Percentiles rank a stretch among this genome's conserved stretches.
phyloP scores from a whole-genome alignment of 176 grass and related monocot genomes.

The Thalia dealbata region DNA sequence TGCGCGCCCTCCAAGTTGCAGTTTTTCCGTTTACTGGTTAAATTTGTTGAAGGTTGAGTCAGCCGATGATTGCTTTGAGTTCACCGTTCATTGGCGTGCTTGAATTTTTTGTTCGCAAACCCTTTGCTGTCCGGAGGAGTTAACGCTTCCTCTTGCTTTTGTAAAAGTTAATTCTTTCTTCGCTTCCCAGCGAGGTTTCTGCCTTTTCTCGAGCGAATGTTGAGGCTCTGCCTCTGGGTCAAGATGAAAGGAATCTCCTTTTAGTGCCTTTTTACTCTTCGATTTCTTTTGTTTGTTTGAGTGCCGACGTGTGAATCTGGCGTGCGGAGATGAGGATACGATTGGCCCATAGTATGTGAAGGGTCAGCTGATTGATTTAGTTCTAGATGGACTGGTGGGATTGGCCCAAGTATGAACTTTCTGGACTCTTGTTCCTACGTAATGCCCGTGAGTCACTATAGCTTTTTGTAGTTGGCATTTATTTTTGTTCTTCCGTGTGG shows the following conservation, averaged over 20 bases:
- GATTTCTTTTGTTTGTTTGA: neutral
- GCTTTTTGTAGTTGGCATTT: slow-evolving; percentile 27
- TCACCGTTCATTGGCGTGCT: neutral
- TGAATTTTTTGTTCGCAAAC: neutral
- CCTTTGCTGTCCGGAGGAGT: neutral
- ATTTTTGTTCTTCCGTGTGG: slow-evolving; percentile 12
- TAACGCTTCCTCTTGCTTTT: neutral
- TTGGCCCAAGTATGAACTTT: slow-evolving; percentile 24
- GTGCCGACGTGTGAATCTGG: neutral
- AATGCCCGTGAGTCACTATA: slow-evolving; percentile 39
- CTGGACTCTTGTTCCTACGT: slow-evolving; percentile 17
- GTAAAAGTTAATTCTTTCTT: neutral
- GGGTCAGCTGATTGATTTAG: neutral
- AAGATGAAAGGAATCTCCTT: neutral
- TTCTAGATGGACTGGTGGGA: slow-evolving; percentile 6
- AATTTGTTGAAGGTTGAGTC: neutral
- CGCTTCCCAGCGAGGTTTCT: neutral
- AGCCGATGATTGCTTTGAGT: neutral
- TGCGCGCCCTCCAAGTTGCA: neutral
- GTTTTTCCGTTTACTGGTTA: neutral
- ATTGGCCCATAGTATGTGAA: neutral
- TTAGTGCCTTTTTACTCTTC: neutral
- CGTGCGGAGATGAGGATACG: neutral
- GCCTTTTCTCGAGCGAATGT: neutral
- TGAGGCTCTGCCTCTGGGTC: neutral